Conservation (phyloP, 768 basidiomycete species). For the Pholiota conissans region DNA sequence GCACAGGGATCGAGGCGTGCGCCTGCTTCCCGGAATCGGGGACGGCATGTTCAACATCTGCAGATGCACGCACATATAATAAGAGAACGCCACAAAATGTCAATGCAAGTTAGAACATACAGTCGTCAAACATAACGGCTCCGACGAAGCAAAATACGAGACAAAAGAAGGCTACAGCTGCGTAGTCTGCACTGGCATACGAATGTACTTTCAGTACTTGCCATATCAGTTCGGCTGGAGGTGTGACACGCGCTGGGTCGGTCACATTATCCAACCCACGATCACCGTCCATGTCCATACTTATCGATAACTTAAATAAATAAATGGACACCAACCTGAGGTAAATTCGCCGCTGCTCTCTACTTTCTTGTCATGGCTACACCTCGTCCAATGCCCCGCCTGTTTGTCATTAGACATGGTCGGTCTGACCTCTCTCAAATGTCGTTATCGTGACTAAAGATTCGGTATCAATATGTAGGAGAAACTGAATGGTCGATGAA, state of each 20-base stretch:
- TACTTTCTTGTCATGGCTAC: slow-evolving; percentile 25
- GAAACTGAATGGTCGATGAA: slow-evolving; percentile 95
- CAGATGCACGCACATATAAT: slow-evolving; percentile 10
- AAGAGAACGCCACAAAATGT: too few relatives aligned
- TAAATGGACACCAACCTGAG: too few relatives aligned
- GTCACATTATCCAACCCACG: background rate
- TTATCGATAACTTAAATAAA: background rate
- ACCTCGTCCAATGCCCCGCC: slow-evolving; percentile 61
- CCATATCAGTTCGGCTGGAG: too few relatives aligned
- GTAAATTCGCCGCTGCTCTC: background rate
- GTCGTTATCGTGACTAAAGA: background rate
- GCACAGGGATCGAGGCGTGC: slow-evolving; percentile 38
- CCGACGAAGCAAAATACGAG: background rate
- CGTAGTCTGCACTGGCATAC: too few relatives aligned
- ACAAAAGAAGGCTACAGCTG: background rate
- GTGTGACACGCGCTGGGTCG: too few relatives aligned
- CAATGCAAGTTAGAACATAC: slow-evolving; percentile 41
- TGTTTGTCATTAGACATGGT: slow-evolving; percentile 85
- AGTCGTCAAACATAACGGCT: slow-evolving; percentile 62
- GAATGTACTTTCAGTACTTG: too few relatives aligned
- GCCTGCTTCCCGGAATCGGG: slow-evolving; percentile 42
- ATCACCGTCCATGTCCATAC: background rate
- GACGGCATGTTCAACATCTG: slow-evolving; percentile 87
- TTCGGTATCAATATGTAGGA: slow-evolving; percentile 40
- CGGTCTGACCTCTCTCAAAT: slow-evolving; percentile 3